phyloP scores from a whole-genome alignment of 1,284 basidiomycete genomes.

The Abortiporus biennis region DNA sequence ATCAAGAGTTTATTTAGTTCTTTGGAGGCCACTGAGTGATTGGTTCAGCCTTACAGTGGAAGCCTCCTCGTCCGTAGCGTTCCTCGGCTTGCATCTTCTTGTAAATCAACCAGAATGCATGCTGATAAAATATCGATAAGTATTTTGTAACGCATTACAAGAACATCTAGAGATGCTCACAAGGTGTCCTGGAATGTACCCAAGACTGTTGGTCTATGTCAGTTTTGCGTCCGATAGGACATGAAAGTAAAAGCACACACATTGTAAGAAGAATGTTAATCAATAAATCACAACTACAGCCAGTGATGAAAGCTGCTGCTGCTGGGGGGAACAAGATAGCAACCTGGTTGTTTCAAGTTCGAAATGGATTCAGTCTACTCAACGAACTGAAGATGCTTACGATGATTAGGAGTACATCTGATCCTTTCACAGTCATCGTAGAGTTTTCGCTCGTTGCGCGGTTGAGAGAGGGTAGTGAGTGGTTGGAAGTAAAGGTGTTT shows the following conservation, averaged over 20 bases:
- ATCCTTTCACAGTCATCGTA: slow-evolving; percentile 34
- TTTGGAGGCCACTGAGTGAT: background rate
- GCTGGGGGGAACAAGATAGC: slow-evolving; percentile 74
- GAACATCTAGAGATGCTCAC: slow-evolving; percentile 26
- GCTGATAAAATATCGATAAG: slow-evolving; percentile 21
- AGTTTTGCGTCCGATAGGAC: too few relatives aligned
- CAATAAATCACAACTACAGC: slow-evolving; percentile 74
- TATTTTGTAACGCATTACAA: background rate
- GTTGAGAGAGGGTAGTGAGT: too few relatives aligned
- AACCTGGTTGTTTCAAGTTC: slow-evolving; percentile 40
- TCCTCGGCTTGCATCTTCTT: slow-evolving; percentile 59
- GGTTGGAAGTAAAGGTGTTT: too few relatives aligned
- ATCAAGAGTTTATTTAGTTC: background rate
- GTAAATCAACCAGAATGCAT: slow-evolving; percentile 48
- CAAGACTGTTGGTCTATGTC: too few relatives aligned
- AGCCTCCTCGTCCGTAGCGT: slow-evolving; percentile 46
- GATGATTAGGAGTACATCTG: slow-evolving; percentile 47
- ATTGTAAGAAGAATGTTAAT: slow-evolving; percentile 76
- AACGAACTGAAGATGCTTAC: slow-evolving; percentile 18
- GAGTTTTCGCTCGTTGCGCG: too few relatives aligned
- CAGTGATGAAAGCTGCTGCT: slow-evolving; percentile 68
- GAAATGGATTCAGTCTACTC: slow-evolving; percentile 12
- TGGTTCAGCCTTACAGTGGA: slow-evolving; percentile 31
- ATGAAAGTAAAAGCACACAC: slow-evolving; percentile 14
- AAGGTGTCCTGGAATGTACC: slow-evolving; percentile 71